phyloP scores from a whole-genome alignment of 108 stramenopile genomes.

The Hondaea fermentalgiana region DNA sequence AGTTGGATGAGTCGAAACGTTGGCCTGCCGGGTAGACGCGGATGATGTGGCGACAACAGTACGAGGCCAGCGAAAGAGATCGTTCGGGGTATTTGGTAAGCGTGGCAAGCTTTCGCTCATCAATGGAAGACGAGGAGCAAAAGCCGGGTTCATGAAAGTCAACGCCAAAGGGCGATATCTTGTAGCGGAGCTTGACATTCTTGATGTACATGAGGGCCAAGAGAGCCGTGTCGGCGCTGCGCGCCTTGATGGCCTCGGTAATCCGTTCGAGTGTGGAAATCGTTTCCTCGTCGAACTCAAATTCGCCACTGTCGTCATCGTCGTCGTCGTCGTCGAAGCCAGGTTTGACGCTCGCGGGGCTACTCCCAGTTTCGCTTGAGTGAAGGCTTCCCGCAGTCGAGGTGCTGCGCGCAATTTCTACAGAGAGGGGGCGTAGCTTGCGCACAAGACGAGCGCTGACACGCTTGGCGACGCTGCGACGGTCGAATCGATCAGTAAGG shows the following conservation, averaged over 20 bases:
- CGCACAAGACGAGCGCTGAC: not conserved
- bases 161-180: slow-evolving; percentile 20
- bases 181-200: slow-evolving; percentile 43
- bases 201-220: slow-evolving; percentile 41
- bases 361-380: too few species aligned
- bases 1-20: slow-evolving; percentile 44
- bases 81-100: not conserved
- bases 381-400: not conserved
- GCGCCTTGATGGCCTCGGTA: not conserved
- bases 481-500: not conserved
- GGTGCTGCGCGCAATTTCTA: not conserved
- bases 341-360: too few species aligned
- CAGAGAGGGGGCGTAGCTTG: not conserved
- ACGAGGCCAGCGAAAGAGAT: not conserved
- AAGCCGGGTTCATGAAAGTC: not conserved
- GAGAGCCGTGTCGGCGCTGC: slow-evolving; percentile 28
- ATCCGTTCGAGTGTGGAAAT: not conserved
- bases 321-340: not conserved
- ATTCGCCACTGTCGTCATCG: not conserved
- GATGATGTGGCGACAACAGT: not conserved
- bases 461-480: not conserved
- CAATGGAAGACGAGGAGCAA: not conserved
- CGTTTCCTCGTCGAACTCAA: not conserved
- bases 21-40: slow-evolving; percentile 4
- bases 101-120: not conserved